Evolutionary conservation across 1,284 basidiomycete species (phyloP).

Genomic region (Pseudomicrostroma phylloplanum): DNA sequence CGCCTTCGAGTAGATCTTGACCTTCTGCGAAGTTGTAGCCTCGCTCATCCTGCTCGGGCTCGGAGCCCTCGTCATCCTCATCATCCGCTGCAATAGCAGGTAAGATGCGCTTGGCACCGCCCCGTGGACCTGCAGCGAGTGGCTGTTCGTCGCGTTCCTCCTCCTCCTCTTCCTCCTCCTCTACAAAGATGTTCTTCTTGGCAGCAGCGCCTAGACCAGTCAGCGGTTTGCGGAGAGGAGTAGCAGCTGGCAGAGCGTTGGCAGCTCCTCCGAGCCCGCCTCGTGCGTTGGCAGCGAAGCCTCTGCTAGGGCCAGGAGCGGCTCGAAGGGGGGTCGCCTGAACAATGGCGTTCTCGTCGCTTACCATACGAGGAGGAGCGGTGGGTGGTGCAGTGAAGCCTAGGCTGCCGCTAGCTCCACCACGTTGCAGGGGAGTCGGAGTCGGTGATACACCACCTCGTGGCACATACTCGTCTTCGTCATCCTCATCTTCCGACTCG

Average conservation of each 20-base stretch:
- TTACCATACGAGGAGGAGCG: not conserved
- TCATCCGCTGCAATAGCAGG: not conserved
- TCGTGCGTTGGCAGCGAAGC: not conserved
- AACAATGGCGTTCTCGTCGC: constrained; percentile 32
- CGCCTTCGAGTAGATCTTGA: constrained; percentile 2
- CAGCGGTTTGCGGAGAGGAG: constrained; percentile 27
- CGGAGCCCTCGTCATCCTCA: not conserved
- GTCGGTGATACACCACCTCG: no score
- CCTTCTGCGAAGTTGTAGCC: not conserved
- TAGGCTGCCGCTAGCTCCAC: no score
- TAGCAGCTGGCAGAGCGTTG: constrained; percentile 18
- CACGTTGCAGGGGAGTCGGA: no score
- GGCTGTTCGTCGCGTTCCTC: constrained; percentile 14
- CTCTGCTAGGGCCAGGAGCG: constrained; percentile 3
- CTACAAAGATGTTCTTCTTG: not conserved
- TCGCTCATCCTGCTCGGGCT: not conserved
- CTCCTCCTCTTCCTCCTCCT: constrained; percentile 20
- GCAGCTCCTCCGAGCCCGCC: not conserved
- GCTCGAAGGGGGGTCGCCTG: constrained; percentile 9
- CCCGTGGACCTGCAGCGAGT: not conserved
- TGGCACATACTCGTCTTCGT: constrained; percentile 9
- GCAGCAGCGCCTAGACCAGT: not conserved
- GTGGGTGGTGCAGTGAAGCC: not conserved
- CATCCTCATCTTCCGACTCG: constrained; percentile 22
- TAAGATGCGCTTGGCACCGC: constrained; percentile 4